Evolutionary conservation across 768 basidiomycete genomes (phyloP), one percentile per base, ranked within the genome.

Genomic region (Nidularia pulvinata): DNA sequence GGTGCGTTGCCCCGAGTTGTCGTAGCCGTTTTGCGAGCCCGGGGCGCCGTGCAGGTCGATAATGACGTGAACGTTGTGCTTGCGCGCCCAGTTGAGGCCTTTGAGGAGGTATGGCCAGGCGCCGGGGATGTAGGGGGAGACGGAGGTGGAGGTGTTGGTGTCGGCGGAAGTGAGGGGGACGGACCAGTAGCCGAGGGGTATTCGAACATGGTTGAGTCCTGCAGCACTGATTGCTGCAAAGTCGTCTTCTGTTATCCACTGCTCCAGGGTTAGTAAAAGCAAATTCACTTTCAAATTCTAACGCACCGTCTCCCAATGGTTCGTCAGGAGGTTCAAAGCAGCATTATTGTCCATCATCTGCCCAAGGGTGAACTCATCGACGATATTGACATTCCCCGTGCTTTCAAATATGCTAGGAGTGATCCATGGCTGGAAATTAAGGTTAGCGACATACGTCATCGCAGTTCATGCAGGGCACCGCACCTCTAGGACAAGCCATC

Each of bases 111-210:
- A 88, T 2, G 84, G 76, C 81, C 86, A 89, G 33, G 86, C 87
- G 7, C 88, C 88, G 0, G 83, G 65, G 46, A 78, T 73, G 62
- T 82, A 88, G 0, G 86, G 86, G 2, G 70, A 63, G 11, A 76
- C 71, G 14, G 77, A 79, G 3, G 77, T 76, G 14, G 73, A 72
- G 5, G 63, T 70, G 48, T 76, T 74, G 5, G 84, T 85, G 56
- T 82, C 78, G 11, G 76, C 66, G 33, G 82, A 71, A 3, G 80
- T 80, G 34, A 86, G 67, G 0, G 88, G 88, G n/a, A 89, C 79
- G n/a, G 86, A 86, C 88, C 88, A 91, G 64, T 85, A 91, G 7
- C 87, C 88, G 5, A 89, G 55, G 5, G 88, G 88, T 61, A 91
- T 85, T 33, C 88, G 81, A 50, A 89, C 85, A 63, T 88, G 87